Evolutionary conservation across 768 basidiomycete genomes (phyloP), one percentile per base, ranked within the genome.

Genomic region (Boletus tylopilopsis): DNA sequence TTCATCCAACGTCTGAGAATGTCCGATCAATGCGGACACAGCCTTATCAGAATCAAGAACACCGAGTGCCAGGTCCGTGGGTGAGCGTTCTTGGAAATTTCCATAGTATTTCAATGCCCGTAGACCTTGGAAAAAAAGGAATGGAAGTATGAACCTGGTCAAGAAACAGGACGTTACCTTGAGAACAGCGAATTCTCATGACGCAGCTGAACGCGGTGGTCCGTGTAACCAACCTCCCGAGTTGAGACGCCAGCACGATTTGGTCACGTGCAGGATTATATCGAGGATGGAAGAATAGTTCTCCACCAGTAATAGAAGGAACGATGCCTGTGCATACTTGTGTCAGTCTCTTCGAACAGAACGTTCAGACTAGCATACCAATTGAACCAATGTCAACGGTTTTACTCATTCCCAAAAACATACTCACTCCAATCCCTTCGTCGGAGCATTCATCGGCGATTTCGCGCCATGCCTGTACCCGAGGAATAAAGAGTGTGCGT

Each of bases 251-350:
- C 12, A 99, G 60, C 6, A 81, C 71, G 8, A 72, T 59, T 8
- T 75, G 76, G 63, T 96, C 93, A 42, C 87, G 78, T 7, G 68
- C 64, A 4, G 80, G 76, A 45, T 85, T 78, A 64, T 92, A 99
- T n/a, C 90, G 79, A 9, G 95, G 96, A 61, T 94, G 88, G 72
- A 86, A 95, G 69, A 87, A 94, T 1, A 95, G 60, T 49, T 94
- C 91, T 18, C 96, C 96, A 13, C 96, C 96, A 7, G 91, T 92
- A 11, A 82, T 64, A 0, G 82, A 82, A 1, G 87, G 64, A 6
- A 94, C 76, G 4, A 76, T 68, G 36, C 87, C 88, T 85, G 51
- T 12, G 23, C 18, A 43, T 5, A 19, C 10, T 15, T 32, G n/a
- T 40, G 43, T 55, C 40, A 60, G 35, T 25, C 49, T 44, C 34